Evolutionary conservation across 1,284 basidiomycete species (phyloP).

Genomic region (Inonotus hispidus): DNA sequence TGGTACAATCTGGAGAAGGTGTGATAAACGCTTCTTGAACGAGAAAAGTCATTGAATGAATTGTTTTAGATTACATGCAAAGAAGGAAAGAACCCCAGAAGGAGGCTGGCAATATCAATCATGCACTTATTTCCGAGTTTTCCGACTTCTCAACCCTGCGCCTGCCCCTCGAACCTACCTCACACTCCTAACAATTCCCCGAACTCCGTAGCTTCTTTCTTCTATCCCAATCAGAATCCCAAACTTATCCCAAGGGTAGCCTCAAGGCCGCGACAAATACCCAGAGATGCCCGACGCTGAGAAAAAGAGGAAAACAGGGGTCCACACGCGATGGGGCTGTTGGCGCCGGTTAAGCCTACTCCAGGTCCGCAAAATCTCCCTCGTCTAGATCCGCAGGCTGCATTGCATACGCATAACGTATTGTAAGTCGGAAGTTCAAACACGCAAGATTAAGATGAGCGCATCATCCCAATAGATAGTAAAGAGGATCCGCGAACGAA

Average conservation of each 20-base stretch:
- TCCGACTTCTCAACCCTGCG: too few species aligned
- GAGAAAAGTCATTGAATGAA: too few species aligned
- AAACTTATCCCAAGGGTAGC: background rate
- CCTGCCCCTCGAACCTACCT: background rate
- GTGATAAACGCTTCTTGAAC: too few species aligned
- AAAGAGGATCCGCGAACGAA: constrained; percentile 28
- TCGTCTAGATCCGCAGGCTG: constrained; percentile 86
- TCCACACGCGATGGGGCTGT: background rate
- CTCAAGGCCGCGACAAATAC: background rate
- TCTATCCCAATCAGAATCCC: background rate
- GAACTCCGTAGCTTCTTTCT: background rate
- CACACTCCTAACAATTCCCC: background rate
- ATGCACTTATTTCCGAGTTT: too few species aligned
- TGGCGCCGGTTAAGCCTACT: constrained; percentile 30
- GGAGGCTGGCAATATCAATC: too few species aligned
- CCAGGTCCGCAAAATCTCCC: constrained; percentile 75
- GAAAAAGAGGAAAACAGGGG: background rate
- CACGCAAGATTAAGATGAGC: background rate
- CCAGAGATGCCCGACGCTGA: background rate
- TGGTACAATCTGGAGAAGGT: too few species aligned
- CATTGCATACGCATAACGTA: background rate
- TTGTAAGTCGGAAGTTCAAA: too few species aligned
- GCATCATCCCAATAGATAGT: background rate
- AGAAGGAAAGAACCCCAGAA: too few species aligned
- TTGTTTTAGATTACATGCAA: too few species aligned